Conservation (phyloP, 2,329 filamentous ascomycete genomes). For the Penicillium corylophilum region DNA sequence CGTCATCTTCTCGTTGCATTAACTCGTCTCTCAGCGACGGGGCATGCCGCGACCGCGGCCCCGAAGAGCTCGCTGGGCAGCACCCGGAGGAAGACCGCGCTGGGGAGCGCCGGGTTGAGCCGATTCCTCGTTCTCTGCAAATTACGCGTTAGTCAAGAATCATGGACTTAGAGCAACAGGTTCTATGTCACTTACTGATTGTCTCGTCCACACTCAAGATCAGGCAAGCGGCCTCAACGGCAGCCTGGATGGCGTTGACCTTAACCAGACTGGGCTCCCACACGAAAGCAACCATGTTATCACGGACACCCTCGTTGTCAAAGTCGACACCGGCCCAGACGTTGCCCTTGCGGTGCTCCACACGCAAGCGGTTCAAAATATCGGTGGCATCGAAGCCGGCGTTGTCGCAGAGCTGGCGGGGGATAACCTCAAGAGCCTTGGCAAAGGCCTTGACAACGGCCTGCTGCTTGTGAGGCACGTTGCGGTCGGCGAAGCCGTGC, state of each 20-base stretch:
- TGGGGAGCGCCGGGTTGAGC: constrained; percentile 76
- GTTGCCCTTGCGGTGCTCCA: constrained; percentile 91
- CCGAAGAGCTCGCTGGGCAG: constrained; percentile 83
- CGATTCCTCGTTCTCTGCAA: constrained; percentile 82
- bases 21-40: constrained; percentile 28
- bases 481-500: constrained; percentile 87
- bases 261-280: constrained; percentile 98
- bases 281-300: constrained; percentile 94
- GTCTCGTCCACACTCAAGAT: constrained; percentile 98
- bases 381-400: constrained; percentile 98
- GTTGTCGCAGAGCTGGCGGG: constrained; percentile 96
- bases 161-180: background rate
- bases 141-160: constrained; percentile 16
- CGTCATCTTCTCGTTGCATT: constrained; percentile 26
- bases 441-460: constrained; percentile 97
- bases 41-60: constrained; percentile 90
- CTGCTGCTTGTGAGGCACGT: constrained; percentile 93
- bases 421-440: constrained; percentile 94
- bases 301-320: constrained; percentile 80
- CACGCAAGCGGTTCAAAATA: constrained; percentile 91
- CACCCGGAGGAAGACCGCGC: constrained; percentile 71
- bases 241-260: constrained; percentile 94
- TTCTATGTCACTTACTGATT: constrained; percentile 71
- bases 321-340: constrained; percentile 97
- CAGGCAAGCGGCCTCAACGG: constrained; percentile 90